These are phyloP conservation scores for Vaccinium vitisidaea DNA, from an alignment of 148 eudicot genomes.

Conservation along the genomic window DNA sequence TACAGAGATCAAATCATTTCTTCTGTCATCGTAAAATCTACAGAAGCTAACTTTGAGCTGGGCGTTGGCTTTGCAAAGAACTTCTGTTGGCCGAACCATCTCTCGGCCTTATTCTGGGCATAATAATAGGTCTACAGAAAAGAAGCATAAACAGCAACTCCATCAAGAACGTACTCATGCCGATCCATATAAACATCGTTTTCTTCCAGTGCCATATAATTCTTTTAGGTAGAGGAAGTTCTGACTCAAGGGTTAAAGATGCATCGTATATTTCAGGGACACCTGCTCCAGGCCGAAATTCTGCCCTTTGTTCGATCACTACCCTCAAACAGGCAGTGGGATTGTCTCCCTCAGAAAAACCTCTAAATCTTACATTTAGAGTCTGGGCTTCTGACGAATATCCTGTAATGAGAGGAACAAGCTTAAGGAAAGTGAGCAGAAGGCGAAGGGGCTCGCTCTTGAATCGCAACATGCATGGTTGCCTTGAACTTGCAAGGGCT, in stretches of 20 bases:
- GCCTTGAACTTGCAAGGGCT: slow-evolving; percentile 60
- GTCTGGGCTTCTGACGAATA: slow-evolving; percentile 76
- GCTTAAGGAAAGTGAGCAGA: slow-evolving; percentile 52
- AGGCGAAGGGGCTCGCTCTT: slow-evolving; percentile 68
- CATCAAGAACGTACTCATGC: slow-evolving; percentile 49
- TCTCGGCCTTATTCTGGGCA: slow-evolving; percentile 50
- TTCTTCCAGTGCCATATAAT: slow-evolving; percentile 73
- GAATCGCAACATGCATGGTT: slow-evolving; percentile 74
- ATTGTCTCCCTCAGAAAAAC: slow-evolving; percentile 46
- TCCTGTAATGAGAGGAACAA: slow-evolving; percentile 76
- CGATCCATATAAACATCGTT: slow-evolving; percentile 69
- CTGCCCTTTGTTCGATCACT: slow-evolving; percentile 74
- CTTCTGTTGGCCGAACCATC: slow-evolving; percentile 16
- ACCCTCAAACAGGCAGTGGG: slow-evolving; percentile 71
- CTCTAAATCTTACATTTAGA: slow-evolving; percentile 47
- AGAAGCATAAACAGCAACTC: slow-evolving; percentile 60
- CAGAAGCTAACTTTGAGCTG: slow-evolving; percentile 32
- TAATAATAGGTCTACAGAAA: slow-evolving; percentile 61
- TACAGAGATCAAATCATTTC: not conserved
- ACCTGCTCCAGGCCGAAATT: slow-evolving; percentile 61
- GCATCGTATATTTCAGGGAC: slow-evolving; percentile 84
- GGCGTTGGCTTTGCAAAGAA: slow-evolving; percentile 15
- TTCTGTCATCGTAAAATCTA: not conserved
- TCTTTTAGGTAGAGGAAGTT: slow-evolving; percentile 75
- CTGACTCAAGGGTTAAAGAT: slow-evolving; percentile 55